Evolutionary conservation across 306 rosid genomes (phyloP).

Genomic region (Citrullus colocynthis): DNA sequence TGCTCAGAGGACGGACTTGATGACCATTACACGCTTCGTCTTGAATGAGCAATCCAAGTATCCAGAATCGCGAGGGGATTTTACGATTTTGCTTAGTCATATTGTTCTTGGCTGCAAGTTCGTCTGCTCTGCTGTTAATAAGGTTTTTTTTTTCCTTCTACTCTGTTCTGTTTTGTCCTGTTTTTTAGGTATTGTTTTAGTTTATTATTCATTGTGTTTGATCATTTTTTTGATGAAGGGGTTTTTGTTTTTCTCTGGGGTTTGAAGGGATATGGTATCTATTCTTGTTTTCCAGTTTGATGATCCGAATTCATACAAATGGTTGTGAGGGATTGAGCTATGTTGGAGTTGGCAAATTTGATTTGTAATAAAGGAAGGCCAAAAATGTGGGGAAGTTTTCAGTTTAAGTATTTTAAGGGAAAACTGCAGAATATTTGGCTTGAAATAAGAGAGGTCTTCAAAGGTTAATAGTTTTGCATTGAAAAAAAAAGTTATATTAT

Average conservation of each 20-base stretch:
- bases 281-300: not conserved
- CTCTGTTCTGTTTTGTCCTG: not conserved
- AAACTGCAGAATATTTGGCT: not conserved
- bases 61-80: slow-evolving; percentile 91
- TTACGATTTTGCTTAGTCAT: slow-evolving; percentile 84
- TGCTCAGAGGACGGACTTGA: slow-evolving; percentile 76
- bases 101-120: slow-evolving; percentile 96
- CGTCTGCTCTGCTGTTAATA: slow-evolving; percentile 81
- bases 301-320: not conserved
- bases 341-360: not conserved
- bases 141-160: slow-evolving; percentile 22
- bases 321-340: no score
- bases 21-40: slow-evolving; percentile 86
- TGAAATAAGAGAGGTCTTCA: not conserved
- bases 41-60: slow-evolving; percentile 79
- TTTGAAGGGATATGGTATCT: not conserved
- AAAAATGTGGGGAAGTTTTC: not conserved
- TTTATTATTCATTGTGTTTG: not conserved
- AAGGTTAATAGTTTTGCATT: not conserved
- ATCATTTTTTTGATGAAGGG: not conserved
- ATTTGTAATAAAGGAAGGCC: not conserved
- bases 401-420: not conserved
- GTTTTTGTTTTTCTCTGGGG: not conserved
- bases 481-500: not conserved
- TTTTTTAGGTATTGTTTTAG: not conserved